phyloP scores from a whole-genome alignment of 2,329 filamentous ascomycete species.

The Aureobasidium musti region DNA sequence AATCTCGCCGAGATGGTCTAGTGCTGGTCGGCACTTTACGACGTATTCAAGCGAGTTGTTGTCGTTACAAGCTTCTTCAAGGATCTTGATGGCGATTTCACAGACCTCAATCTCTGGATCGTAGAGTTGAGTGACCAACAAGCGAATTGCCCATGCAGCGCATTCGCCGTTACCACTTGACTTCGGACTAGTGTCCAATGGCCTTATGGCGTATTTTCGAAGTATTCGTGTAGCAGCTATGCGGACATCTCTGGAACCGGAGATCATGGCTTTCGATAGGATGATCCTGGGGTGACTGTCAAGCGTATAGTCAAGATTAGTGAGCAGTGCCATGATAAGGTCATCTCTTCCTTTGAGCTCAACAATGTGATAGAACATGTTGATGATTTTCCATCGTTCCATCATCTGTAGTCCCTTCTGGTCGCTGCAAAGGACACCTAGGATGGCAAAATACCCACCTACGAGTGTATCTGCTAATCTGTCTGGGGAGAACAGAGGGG shows the following conservation, averaged over 20 bases:
- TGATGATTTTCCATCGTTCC: constrained; percentile 96
- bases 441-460: constrained; percentile 89
- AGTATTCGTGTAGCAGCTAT: constrained; percentile 86
- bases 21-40: constrained; percentile 88
- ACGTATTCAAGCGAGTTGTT: constrained; percentile 91
- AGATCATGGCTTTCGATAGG: constrained; percentile 89
- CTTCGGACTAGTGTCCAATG: constrained; percentile 48
- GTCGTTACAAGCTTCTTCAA: constrained; percentile 95
- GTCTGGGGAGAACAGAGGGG: constrained; percentile 84
- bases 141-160: constrained; percentile 92
- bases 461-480: constrained; percentile 84
- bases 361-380: constrained; percentile 99
- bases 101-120: constrained; percentile 97
- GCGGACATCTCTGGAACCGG: constrained; percentile 84
- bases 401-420: constrained; percentile 82
- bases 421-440: constrained; percentile 84
- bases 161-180: constrained; percentile 56
- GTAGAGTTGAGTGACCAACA: constrained; percentile 97
- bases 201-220: constrained; percentile 76
- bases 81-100: constrained; percentile 91
- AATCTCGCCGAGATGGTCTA: constrained; percentile 96
- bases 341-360: constrained; percentile 90
- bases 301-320: constrained; percentile 88
- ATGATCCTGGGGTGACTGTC: constrained; percentile 86
- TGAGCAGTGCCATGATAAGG: constrained; percentile 81